Evolutionary conservation across 2,329 filamentous ascomycete species (phyloP).

Genomic region (Decorospora gaudefroyi): DNA sequence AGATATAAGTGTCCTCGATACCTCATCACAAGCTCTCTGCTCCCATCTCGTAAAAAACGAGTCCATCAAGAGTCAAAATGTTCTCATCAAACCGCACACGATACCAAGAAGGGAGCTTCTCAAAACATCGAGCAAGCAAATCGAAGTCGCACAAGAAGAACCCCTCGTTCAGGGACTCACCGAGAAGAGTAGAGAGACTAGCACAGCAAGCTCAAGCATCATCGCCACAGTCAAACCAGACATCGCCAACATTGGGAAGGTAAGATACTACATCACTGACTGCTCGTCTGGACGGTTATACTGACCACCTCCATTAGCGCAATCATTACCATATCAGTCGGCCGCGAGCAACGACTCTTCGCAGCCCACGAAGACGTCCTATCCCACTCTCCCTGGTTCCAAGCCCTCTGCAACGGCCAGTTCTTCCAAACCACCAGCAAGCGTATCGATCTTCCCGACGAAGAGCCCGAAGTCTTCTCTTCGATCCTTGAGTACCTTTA

Average conservation of each 20-base stretch:
- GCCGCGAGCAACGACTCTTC: constrained; percentile 82
- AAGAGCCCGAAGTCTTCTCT: constrained; percentile 89
- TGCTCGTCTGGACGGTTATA: constrained; percentile 1
- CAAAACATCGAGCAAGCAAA: constrained; percentile 48
- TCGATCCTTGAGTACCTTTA: constrained; percentile 89
- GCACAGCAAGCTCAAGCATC: constrained; percentile 42
- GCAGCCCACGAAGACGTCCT: constrained; percentile 89
- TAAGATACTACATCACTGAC: constrained; percentile 23
- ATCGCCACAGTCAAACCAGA: constrained; percentile 44
- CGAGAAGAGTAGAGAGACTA: constrained; percentile 42
- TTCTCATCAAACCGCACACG: constrained; percentile 44
- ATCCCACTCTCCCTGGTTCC: constrained; percentile 77
- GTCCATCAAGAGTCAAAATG: constrained; percentile 36
- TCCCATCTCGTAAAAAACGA: constrained; percentile 9
- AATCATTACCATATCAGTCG: constrained; percentile 80
- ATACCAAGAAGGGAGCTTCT: constrained; percentile 44
- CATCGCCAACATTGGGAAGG: constrained; percentile 45
- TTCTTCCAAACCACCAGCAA: constrained; percentile 66
- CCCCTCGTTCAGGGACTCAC: constrained; percentile 44
- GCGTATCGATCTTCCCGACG: constrained; percentile 78
- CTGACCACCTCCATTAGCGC: constrained; percentile 46
- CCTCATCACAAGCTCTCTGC: constrained; percentile 19
- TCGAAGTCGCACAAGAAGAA: constrained; percentile 47
- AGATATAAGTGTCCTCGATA: constrained; percentile 37
- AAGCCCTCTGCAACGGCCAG: constrained; percentile 64